Percentiles rank a stretch among this genome's conserved stretches.
Conservation (phyloP, 169 alveolate species). For the Eimeria falciformis region DNA sequence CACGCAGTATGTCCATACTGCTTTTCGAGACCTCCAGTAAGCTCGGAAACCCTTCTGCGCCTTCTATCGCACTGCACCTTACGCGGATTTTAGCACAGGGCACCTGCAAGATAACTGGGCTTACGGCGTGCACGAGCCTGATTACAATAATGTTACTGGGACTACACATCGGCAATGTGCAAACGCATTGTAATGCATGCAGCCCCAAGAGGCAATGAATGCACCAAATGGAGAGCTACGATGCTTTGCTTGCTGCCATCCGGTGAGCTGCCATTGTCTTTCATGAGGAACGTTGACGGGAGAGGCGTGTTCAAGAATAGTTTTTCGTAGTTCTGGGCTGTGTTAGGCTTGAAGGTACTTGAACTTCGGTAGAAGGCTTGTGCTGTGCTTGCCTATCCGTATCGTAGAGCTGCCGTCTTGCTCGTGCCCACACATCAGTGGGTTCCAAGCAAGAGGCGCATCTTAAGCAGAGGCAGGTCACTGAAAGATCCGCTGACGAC, state of each 20-base stretch:
- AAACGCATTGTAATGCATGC: no score
- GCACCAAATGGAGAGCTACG: conserved; percentile 69
- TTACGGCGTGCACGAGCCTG: background rate
- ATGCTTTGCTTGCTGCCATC: conserved; percentile 65
- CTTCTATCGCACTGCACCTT: background rate
- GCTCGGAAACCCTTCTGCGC: no score
- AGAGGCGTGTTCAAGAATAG: no score
- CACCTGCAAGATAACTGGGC: background rate
- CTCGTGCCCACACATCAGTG: conserved; percentile 45
- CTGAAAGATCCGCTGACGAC: background rate
- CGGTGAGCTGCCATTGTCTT: conserved; percentile 20
- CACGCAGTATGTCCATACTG: conserved; percentile 64
- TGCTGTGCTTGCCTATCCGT: background rate
- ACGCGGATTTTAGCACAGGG: background rate
- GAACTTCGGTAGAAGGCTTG: no score
- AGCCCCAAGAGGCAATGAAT: conserved; percentile 51
- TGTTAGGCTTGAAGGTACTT: no score
- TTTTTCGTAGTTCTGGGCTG: no score
- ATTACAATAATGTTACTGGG: background rate
- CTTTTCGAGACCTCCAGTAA: conserved; percentile 57
- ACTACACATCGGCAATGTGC: no score
- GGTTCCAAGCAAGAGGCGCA: conserved; percentile 28
- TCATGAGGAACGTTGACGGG: background rate
- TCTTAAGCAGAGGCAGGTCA: conserved; percentile 10
- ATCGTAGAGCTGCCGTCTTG: conserved; percentile 58